phyloP scores from a whole-genome alignment of 768 basidiomycete species.

The Russula olivacea region DNA sequence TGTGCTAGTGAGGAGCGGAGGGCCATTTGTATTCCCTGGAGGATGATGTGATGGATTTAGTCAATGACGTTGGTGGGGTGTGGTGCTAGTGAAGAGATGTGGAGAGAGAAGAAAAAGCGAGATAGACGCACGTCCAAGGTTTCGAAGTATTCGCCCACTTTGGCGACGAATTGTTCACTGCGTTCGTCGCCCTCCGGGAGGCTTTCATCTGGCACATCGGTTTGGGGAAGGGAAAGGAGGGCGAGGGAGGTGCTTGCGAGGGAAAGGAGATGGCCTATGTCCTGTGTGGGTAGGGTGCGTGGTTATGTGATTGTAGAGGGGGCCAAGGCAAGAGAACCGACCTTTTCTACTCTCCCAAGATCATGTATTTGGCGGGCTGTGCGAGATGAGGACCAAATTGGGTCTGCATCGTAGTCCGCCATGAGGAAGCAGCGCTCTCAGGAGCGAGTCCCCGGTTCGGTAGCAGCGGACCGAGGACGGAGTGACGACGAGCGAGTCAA shows the following conservation, averaged over 20 bases:
- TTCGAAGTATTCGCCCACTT: slow-evolving; percentile 82
- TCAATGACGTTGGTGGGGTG: not conserved
- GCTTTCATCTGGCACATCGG: slow-evolving; percentile 58
- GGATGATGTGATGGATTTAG: not conserved
- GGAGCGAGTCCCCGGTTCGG: no score
- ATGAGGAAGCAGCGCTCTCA: no score
- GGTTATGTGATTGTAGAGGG: not conserved
- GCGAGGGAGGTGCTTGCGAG: slow-evolving; percentile 75
- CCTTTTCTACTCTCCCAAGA: slow-evolving; percentile 77
- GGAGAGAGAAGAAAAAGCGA: no score
- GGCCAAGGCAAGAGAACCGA: slow-evolving; percentile 27
- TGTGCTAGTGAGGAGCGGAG: slow-evolving; percentile 77
- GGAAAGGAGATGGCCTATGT: slow-evolving; percentile 68
- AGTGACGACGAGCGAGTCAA: not conserved
- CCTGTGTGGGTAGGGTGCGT: slow-evolving; percentile 37
- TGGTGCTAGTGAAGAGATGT: not conserved
- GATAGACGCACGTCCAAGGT: slow-evolving; percentile 60
- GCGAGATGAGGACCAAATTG: slow-evolving; percentile 75
- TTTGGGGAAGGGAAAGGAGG: slow-evolving; percentile 76
- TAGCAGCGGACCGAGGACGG: not conserved
- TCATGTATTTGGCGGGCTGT: slow-evolving; percentile 79
- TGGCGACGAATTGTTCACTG: slow-evolving; percentile 78
- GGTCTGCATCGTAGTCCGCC: slow-evolving; percentile 37
- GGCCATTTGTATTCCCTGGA: slow-evolving; percentile 65
- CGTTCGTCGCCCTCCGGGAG: slow-evolving; percentile 78